These are phyloP conservation scores for Chernovozyma sophiae-reginae DNA, from an alignment of 1,139 yeast species.

Conservation along the genomic window DNA sequence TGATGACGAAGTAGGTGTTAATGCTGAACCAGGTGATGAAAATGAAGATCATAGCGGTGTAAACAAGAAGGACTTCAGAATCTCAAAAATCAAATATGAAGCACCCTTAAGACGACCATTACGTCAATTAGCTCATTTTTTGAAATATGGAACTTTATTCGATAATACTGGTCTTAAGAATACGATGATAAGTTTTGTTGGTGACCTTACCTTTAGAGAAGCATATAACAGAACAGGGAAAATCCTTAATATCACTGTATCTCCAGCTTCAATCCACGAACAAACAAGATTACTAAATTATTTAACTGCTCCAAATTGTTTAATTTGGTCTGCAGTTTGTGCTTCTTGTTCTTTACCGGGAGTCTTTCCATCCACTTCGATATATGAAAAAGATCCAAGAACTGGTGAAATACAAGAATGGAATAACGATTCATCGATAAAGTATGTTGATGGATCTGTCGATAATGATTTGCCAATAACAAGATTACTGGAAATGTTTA, in stretches of 20 bases:
- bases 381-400: slow-evolving; percentile 74
- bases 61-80: slow-evolving; percentile 17
- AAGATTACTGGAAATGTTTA: slow-evolving; percentile 89
- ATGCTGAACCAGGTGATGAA: not conserved
- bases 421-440: slow-evolving; percentile 74
- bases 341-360: slow-evolving; percentile 96
- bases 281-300: slow-evolving; percentile 44
- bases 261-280: slow-evolving; percentile 64
- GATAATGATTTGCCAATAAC: slow-evolving; percentile 91
- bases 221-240: slow-evolving; percentile 59
- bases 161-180: slow-evolving; percentile 68
- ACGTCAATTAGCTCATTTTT: slow-evolving; percentile 44
- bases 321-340: slow-evolving; percentile 84
- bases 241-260: slow-evolving; percentile 51
- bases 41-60: no score
- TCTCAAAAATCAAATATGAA: slow-evolving; percentile 6
- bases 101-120: slow-evolving; percentile 16
- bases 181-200: slow-evolving; percentile 78
- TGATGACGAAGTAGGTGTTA: slow-evolving; percentile 8
- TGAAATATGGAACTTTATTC: slow-evolving; percentile 84
- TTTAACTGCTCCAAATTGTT: slow-evolving; percentile 47
- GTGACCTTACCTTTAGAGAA: slow-evolving; percentile 74
- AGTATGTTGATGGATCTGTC: slow-evolving; percentile 93
- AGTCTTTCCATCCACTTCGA: slow-evolving; percentile 79
- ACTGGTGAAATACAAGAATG: slow-evolving; percentile 71